Evolutionary conservation across 108 stramenopile genomes (phyloP), one percentile per base, ranked within the genome.

Genomic region (Epithemia pelagica): DNA sequence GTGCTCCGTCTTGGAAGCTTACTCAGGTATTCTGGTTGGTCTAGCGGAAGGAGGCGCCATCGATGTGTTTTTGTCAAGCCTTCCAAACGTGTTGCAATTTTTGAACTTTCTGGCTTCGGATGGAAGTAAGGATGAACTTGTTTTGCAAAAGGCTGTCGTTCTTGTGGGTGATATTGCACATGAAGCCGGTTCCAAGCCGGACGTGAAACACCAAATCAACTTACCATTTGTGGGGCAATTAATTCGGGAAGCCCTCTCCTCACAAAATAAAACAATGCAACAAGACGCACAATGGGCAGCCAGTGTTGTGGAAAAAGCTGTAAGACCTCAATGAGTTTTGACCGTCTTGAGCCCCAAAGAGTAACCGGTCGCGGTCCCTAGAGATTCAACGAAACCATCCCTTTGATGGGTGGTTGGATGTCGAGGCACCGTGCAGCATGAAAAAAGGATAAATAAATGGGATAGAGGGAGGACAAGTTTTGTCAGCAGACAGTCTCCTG

Each of bases 21-120:
- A 96, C 78, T 94, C 92, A 24, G 96, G 96, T 2, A 96, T 99
- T 67, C 73, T 97, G 23, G 92, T 96, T 70, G 96, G 95, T 22
- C 77, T 97, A 8, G 71, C 81, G 58, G 92, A 88, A 51, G 93
- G 90, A 18, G 74, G 78, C 24, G 72, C 81, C 58, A 65, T 87
- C 25, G 69, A 79, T 23, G 52, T 83, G 24, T 78, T 95, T 51
- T 29, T 75, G 0, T 81, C 78, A 20, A 86, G 83, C 66, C 61
- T 89, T 57, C 76, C 82, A 32, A 76, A 72, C 23, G 76, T 91
- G 8, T 62, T 92, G 52, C 59, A 73, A 30, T 91, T 95, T 67
- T 65, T 95, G 18, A 76, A 84, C 60, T 68, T 74, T 30, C 54
- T 95, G 20, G 73, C 87, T 27, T 64, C 74, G 24, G 87, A 88